A percentile compares a stretch with the other conserved stretches of the same genome.
Evolutionary conservation across 2,329 filamentous ascomycete genomes (phyloP).

Genomic region (Trichophyton verrucosum): DNA sequence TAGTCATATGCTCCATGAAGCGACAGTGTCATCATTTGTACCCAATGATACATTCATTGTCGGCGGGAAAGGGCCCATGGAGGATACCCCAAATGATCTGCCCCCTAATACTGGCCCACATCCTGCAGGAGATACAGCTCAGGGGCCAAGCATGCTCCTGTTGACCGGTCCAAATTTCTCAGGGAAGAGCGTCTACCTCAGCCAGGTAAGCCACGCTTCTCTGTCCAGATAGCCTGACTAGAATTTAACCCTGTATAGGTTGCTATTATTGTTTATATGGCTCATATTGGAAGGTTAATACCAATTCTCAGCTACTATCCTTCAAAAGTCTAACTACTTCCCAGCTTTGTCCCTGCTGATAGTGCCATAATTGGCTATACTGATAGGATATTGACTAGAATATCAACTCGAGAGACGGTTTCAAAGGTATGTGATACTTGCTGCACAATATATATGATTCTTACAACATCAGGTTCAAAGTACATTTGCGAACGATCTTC

Average conservation of each 20-base stretch:
- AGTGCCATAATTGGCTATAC: conserved; percentile 69
- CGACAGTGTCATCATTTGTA: conserved; percentile 67
- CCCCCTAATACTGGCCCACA: background rate
- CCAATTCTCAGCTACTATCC: background rate
- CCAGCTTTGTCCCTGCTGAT: conserved; percentile 72
- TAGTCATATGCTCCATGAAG: conserved; percentile 72
- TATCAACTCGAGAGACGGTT: conserved; percentile 60
- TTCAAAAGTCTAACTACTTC: conserved; percentile 6
- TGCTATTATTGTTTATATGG: conserved; percentile 80
- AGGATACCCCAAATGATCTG: background rate
- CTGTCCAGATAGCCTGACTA: too few species aligned
- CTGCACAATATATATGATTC: background rate
- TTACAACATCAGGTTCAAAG: conserved; percentile 40
- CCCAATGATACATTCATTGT: conserved; percentile 64
- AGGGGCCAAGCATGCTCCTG: conserved; percentile 55
- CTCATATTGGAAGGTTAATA: conserved; percentile 59
- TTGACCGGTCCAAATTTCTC: conserved; percentile 93
- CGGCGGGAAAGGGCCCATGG: conserved; percentile 40
- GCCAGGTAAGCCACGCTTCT: conserved; percentile 43
- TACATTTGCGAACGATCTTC: conserved; percentile 69
- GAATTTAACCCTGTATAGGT: conserved; percentile 29
- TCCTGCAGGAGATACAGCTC: conserved; percentile 6
- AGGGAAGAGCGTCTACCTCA: conserved; percentile 91
- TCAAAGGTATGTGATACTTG: conserved; percentile 34
- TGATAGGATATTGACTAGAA: conserved; percentile 80